Base-by-base conservation (phyloP, 345 rosid genomes). In the Eucalyptus regnans region DNA sequence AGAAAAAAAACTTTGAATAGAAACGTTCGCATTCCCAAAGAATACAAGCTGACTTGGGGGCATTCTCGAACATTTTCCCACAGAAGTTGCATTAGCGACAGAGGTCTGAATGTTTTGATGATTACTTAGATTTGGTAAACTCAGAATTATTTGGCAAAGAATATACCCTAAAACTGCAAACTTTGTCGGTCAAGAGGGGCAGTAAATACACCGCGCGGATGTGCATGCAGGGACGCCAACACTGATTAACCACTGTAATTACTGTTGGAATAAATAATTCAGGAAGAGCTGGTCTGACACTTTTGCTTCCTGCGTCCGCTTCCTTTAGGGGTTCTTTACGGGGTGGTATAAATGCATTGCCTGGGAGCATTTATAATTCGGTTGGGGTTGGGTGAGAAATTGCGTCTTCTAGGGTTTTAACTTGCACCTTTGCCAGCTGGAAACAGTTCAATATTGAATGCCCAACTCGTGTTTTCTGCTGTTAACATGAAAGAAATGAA, bases 321-420 rank as follows among this genome's bases (percentile, higher is more conserved):
- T 76, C 83, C 83, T 33, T 68, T 68, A 16, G 44, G 44, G 23
- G 23, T 68, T 8, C 83, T 76, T 76, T 76, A 7, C 43, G 27
- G 48, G 83, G 46, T 9, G 62, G 23, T 12, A 37, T 76, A 76
- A 76, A 76, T 76, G 83, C 83, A 37, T 37, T 37, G 83, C 46
- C 54, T 44, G 58, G 48, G 23, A 85, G 92, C 94, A 92, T 93
- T 94, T 89, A 93, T 89, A 50, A 90, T 86, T 25, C 25, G 60
- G 93, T 86, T 88, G 91, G 91, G 85, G 91, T 29, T 90, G 71
- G 88, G 52, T 86, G 90, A 41, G 87, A 22, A 68, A 58, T 48
- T 43, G 43, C 14, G 83, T 9, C 23, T 6, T 54, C 52, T 9
- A 23, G 5, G 84, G 84, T 52, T 50, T 90, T 86, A 29, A 37